Percentiles rank a stretch among this genome's conserved stretches.
These are phyloP conservation scores for Vinca minor DNA, from an alignment of 257 asterid genomes.

Conservation along the genomic window DNA sequence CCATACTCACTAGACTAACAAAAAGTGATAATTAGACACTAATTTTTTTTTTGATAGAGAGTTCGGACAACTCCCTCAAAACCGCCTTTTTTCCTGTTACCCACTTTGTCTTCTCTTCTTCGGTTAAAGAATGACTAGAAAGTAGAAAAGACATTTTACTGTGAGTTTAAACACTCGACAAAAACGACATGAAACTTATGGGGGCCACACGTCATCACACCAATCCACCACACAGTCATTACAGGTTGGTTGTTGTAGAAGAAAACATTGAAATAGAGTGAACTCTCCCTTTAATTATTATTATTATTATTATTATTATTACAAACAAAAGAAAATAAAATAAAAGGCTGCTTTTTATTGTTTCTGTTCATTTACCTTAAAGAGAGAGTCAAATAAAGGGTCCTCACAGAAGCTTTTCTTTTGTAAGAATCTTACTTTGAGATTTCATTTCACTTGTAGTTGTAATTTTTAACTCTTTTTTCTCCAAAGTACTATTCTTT, in stretches of 20 bases:
- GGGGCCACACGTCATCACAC: conserved; percentile 12
- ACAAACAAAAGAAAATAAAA: too few species aligned
- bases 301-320: too few species aligned
- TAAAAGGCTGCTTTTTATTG: neutral
- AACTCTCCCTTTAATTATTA: conserved; percentile 5
- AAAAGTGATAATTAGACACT: too few species aligned
- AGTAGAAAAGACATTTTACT: too few species aligned
- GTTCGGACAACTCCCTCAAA: too few species aligned
- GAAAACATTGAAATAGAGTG: neutral
- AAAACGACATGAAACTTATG: neutral
- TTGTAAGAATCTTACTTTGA: neutral
- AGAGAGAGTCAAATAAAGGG: neutral
- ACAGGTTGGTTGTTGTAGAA: conserved; percentile 6
- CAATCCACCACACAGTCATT: neutral
- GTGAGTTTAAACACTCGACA: neutral
- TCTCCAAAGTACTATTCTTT: too few species aligned
- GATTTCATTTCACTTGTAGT: neutral
- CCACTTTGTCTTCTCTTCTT: too few species aligned
- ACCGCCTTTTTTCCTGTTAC: too few species aligned
- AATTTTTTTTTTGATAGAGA: too few species aligned
- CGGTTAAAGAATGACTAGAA: too few species aligned
- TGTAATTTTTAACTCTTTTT: too few species aligned
- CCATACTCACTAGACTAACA: too few species aligned
- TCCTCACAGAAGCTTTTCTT: neutral
- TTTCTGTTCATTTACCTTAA: conserved; percentile 2